A percentile compares a stretch with the other conserved stretches of the same genome.
Conservation (phyloP, 2,329 filamentous ascomycete species). For the Didymella sp. region DNA sequence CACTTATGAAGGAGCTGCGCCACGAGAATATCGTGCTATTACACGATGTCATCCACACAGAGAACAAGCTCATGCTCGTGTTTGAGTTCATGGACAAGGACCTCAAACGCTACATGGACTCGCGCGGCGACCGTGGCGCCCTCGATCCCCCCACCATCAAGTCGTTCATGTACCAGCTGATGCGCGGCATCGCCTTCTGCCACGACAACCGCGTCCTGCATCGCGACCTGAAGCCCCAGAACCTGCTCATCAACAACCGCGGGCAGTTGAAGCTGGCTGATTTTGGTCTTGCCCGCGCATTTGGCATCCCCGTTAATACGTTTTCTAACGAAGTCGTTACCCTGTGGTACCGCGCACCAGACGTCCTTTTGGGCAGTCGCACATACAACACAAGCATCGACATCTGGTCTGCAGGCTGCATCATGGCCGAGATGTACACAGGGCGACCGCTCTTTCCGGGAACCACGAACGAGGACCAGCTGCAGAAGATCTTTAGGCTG, state of each 20-base stretch:
- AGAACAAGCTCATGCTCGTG: slow-evolving; percentile 99
- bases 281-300: slow-evolving; percentile 91
- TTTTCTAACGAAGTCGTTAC: slow-evolving; percentile 99
- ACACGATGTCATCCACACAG: slow-evolving; percentile 98
- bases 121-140: slow-evolving; percentile 84
- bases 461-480: slow-evolving; percentile 97
- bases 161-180: slow-evolving; percentile 98
- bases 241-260: slow-evolving; percentile 91
- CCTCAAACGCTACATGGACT: slow-evolving; percentile 98
- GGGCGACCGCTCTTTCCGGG: slow-evolving; percentile 94
- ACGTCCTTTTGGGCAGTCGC: slow-evolving; percentile 89
- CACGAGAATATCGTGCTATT: slow-evolving; percentile 98
- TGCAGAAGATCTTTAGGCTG: slow-evolving; percentile 94
- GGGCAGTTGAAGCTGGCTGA: slow-evolving; percentile 91
- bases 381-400: slow-evolving; percentile 99
- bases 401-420: slow-evolving; percentile 98
- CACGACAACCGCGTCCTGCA: slow-evolving; percentile 97
- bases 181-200: slow-evolving; percentile 96
- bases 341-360: slow-evolving; percentile 95
- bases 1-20: slow-evolving; percentile 98
- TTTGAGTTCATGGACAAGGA: slow-evolving; percentile 99
- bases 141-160: slow-evolving; percentile 92
- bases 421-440: slow-evolving; percentile 99
- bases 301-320: slow-evolving; percentile 96
- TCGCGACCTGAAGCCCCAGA: slow-evolving; percentile 94